Percentiles rank a stretch among this genome's conserved stretches.
phyloP scores from a whole-genome alignment of 495 filamentous ascomycete species.

The Tuber magnatum region DNA sequence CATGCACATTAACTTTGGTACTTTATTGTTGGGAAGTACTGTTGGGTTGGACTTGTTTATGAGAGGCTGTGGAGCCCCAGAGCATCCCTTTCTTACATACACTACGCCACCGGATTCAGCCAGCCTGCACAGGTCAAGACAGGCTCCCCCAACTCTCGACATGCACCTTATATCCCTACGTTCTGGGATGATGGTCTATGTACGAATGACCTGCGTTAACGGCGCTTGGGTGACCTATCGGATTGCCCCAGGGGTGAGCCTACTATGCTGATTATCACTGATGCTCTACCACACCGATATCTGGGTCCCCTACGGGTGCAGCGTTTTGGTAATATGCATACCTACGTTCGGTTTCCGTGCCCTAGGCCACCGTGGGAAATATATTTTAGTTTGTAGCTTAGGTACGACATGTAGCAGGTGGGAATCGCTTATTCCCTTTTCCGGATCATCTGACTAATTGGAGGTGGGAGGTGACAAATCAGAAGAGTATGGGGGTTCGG shows the following conservation, averaged over 20 bases:
- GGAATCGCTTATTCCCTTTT: neutral
- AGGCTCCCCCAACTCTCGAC: neutral
- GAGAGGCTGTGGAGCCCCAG: neutral
- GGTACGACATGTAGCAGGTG: neutral
- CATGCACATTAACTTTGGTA: neutral
- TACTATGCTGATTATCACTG: neutral
- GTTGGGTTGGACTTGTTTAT: constrained; percentile 1
- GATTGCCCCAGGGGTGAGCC: neutral
- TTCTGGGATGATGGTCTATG: neutral
- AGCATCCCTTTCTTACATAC: neutral
- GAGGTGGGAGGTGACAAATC: neutral
- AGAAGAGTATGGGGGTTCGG: neutral
- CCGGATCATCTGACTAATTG: neutral
- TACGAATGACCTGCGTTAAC: neutral
- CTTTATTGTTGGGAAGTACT: constrained; percentile 1
- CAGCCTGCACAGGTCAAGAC: neutral
- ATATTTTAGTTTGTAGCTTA: neutral
- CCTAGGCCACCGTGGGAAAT: neutral
- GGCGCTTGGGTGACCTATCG: neutral
- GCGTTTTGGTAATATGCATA: neutral
- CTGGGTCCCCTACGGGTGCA: neutral
- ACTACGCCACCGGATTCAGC: neutral
- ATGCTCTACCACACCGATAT: neutral
- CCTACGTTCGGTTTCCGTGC: neutral
- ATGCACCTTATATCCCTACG: neutral